phyloP scores from a whole-genome alignment of 768 basidiomycete species.

The Tricholoma furcatifolium region DNA sequence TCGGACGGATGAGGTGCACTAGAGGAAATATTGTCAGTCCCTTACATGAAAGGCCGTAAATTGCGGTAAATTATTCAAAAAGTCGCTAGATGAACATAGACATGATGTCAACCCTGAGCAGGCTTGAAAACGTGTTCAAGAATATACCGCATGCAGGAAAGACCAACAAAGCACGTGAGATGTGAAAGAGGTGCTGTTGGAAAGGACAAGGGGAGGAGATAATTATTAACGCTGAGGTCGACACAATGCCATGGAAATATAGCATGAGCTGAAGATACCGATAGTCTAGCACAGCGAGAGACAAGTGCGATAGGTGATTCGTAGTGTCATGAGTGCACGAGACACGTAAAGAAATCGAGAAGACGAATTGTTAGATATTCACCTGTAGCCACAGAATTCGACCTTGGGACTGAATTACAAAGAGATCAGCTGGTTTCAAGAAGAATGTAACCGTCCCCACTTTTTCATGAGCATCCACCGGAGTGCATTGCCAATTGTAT shows the following conservation, averaged over 20 bases:
- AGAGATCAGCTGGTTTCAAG: conserved; percentile 4
- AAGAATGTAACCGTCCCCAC: conserved; percentile 42
- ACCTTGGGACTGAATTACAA: conserved; percentile 74
- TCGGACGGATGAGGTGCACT: conserved; percentile 97
- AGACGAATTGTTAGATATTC: conserved; percentile 19
- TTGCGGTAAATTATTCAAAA: too few relatives aligned
- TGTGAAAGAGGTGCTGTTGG: not conserved
- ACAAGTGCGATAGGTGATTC: too few relatives aligned
- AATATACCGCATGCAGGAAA: too few relatives aligned
- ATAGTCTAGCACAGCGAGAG: too few relatives aligned
- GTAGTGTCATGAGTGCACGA: too few relatives aligned
- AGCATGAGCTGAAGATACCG: too few relatives aligned
- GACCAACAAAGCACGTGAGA: too few relatives aligned
- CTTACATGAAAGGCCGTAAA: conserved; percentile 1
- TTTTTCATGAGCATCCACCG: conserved; percentile 99
- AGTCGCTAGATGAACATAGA: too few relatives aligned
- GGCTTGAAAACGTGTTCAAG: too few relatives aligned
- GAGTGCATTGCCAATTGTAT: conserved; percentile 93
- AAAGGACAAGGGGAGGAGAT: too few relatives aligned
- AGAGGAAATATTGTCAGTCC: conserved; percentile 4
- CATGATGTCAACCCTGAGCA: not conserved
- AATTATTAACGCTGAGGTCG: too few relatives aligned
- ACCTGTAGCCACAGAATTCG: conserved; percentile 98
- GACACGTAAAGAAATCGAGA: not conserved
- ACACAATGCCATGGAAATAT: too few relatives aligned